These are phyloP conservation scores for Trametes hirsuta DNA, from an alignment of 1,284 basidiomycete genomes.

Conservation along the genomic window DNA sequence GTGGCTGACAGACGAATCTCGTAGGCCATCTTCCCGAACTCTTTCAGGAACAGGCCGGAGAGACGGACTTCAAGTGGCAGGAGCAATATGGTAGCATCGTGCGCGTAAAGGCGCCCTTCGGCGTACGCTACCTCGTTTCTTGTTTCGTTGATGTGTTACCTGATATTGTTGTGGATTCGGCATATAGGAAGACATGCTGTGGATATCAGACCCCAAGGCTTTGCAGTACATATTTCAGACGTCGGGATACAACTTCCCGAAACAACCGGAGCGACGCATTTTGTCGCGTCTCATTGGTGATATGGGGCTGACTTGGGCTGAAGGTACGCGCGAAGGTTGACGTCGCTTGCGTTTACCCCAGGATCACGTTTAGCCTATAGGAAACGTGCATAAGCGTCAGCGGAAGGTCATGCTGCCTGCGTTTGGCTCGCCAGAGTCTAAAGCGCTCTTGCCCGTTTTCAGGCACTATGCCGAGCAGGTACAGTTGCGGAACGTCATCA, in stretches of 20 bases:
- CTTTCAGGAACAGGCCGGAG: conserved; percentile 52
- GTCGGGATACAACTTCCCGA: conserved; percentile 44
- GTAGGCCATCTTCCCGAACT: conserved; percentile 54
- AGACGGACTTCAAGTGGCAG: conserved; percentile 56
- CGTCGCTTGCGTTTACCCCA: background rate
- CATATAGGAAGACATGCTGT: conserved; percentile 35
- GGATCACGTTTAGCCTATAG: conserved; percentile 31
- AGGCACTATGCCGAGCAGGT: conserved; percentile 49
- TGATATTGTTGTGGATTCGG: background rate
- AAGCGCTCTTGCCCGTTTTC: conserved; percentile 53
- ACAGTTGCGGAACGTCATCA: conserved; percentile 20
- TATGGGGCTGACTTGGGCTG: conserved; percentile 43
- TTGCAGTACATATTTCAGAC: conserved; percentile 45
- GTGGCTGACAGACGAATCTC: background rate
- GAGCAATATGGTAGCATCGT: conserved; percentile 50
- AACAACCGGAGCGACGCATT: conserved; percentile 37
- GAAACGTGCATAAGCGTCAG: conserved; percentile 47
- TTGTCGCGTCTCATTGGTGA: conserved; percentile 38
- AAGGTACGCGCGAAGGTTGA: conserved; percentile 36
- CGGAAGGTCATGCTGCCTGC: conserved; percentile 47
- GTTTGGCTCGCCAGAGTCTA: conserved; percentile 49
- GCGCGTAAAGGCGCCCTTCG: conserved; percentile 53
- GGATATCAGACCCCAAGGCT: conserved; percentile 45
- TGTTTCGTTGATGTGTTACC: background rate
- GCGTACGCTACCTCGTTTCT: conserved; percentile 37